Conservation (phyloP, 257 asterid species). For the Primulina eburnea region DNA sequence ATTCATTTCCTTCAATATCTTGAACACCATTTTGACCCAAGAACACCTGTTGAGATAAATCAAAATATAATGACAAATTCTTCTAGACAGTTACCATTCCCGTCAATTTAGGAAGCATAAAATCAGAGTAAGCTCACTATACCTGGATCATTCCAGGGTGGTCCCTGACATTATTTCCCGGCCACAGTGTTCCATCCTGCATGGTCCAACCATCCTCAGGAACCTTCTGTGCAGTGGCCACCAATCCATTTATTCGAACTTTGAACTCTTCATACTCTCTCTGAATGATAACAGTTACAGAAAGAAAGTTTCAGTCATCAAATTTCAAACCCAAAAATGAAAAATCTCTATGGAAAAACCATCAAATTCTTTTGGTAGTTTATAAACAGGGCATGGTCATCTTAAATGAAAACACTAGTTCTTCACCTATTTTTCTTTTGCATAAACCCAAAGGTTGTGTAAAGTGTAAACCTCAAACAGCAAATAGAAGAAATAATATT, state of each 20-base stretch:
- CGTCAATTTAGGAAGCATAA: background rate
- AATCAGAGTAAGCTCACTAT: constrained; percentile 7
- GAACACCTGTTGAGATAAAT: constrained; percentile 58
- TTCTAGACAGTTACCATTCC: no score
- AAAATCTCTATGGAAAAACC: background rate
- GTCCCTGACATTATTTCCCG: constrained; percentile 93
- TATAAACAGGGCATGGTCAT: background rate
- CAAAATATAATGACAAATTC: constrained; percentile 11
- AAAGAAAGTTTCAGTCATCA: constrained; percentile 10
- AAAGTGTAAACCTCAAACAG: no score
- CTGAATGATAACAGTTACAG: constrained; percentile 37
- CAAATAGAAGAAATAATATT: background rate
- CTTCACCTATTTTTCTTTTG: background rate
- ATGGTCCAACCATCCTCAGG: constrained; percentile 99
- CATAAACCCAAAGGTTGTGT: background rate
- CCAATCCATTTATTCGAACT: constrained; percentile 78
- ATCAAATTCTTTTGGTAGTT: background rate
- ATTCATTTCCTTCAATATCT: constrained; percentile 81
- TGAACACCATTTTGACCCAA: constrained; percentile 82
- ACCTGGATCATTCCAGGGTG: constrained; percentile 99
- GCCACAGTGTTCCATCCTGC: constrained; percentile 99
- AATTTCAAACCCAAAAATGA: background rate
- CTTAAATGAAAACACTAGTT: background rate
- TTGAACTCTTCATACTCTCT: constrained; percentile 94
- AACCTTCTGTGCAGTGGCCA: constrained; percentile 86